Base-by-base conservation (phyloP, 2,329 filamentous ascomycete genomes). In the Botrytis squamosa region DNA sequence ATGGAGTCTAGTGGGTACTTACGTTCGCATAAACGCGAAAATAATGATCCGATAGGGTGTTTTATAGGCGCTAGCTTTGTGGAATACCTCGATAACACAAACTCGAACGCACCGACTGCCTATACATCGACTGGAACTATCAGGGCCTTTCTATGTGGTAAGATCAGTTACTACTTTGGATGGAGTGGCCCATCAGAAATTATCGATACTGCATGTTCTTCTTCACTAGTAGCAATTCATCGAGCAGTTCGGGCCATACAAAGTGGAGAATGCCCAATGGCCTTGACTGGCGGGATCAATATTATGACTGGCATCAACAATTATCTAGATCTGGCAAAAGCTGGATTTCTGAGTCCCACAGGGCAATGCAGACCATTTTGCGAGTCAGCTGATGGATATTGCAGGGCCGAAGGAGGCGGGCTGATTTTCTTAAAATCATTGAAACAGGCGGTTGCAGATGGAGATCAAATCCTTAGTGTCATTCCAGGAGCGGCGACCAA, bases 391-490 rank as follows among this genome's bases (percentile, higher is more conserved):
- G 86, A 88, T 76, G 88, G 88, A 0, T 89, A 89, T 72, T 88
- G 86, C 74, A 84, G 88, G 1, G 85, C 81, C 0, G 87, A 89
- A 29, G 86, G 83, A 6, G 81, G 85, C 5, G 87, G 81, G 0
- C 80, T 83, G 0, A 80, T 89, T 0, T 81, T 89, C 0, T 74
- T 89, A 12, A 89, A 89, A 22, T 42, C 16, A 12, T 49, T 68
- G 38, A 33, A 22, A 44, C 38, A 73, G 33, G 71, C 71, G 14
- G 36, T 73, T 4, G 64, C 52, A 44, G 64, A 73, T 49, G 87
- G 87, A 33, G 88, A 92, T 78, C 86, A 85, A 0, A 87, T 89
- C 71, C 84, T 86, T 9, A 85, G 84, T 9, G 83, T 89, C 38
- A 86, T 90, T 72, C 84, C 86, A 25, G 85, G 83, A 8, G 87